A percentile compares a stretch with the other conserved stretches of the same genome.
phyloP scores from a whole-genome alignment of 257 asterid genomes.

The Haberlea rhodopensis region DNA sequence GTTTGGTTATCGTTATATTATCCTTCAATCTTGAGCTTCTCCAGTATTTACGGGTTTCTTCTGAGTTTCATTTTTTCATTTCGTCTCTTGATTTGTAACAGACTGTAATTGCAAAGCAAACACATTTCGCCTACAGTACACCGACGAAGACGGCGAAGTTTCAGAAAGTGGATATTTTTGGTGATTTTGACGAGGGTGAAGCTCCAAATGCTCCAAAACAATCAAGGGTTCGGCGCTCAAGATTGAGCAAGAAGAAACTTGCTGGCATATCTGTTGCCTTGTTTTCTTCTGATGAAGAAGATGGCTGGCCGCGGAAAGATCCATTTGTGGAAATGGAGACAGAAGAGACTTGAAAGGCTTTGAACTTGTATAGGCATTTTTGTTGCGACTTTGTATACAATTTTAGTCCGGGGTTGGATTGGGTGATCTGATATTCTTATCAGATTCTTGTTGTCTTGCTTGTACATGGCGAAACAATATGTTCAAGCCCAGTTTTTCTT shows the following conservation, averaged over 20 bases:
- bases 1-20: not conserved
- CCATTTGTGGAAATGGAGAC: constrained; percentile 33
- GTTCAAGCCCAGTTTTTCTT: constrained; percentile 35
- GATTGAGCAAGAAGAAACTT: constrained; percentile 45
- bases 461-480: constrained; percentile 31
- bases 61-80: not conserved
- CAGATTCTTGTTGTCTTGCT: constrained; percentile 22
- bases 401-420: not conserved
- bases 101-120: constrained; percentile 55
- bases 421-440: constrained; percentile 24
- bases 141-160: constrained; percentile 54
- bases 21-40: not conserved
- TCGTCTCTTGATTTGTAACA: constrained; percentile 21
- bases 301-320: constrained; percentile 33
- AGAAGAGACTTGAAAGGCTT: constrained; percentile 8
- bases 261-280: constrained; percentile 55
- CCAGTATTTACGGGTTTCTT: not conserved
- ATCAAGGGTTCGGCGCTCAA: constrained; percentile 38
- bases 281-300: constrained; percentile 39
- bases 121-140: constrained; percentile 63
- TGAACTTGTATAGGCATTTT: constrained; percentile 25
- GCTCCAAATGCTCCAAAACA: constrained; percentile 70
- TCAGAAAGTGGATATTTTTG: constrained; percentile 18
- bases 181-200: constrained; percentile 34
- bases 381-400: not conserved